Percentiles rank a stretch among this genome's conserved stretches.
Conservation (phyloP, 2,329 filamentous ascomycete species). For the Ceratocystis colombiana region DNA sequence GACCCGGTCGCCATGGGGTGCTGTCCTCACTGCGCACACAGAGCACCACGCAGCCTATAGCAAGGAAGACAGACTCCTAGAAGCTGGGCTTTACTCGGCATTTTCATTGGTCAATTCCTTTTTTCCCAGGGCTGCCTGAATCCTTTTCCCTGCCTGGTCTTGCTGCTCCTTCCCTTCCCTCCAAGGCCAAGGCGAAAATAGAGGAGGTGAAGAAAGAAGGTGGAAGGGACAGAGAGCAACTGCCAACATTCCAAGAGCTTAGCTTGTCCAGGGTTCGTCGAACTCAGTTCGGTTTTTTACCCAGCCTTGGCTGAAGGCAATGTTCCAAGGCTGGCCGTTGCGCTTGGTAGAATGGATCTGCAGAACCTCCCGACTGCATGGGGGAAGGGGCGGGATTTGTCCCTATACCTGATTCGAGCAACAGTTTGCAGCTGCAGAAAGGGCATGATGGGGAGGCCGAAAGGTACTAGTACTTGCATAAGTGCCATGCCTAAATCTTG, state of each 20-base stretch:
- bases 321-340: constrained; percentile 2
- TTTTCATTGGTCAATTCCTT: neutral
- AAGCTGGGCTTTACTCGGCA: neutral
- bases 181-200: neutral
- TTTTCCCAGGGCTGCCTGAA: neutral
- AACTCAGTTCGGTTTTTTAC: neutral
- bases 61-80: too few relatives aligned
- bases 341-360: constrained; percentile 9
- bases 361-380: constrained; percentile 10
- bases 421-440: neutral
- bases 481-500: neutral
- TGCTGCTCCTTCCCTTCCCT: neutral
- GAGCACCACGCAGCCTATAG: too few relatives aligned
- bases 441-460: neutral
- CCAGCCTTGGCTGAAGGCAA: neutral
- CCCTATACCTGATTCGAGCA: neutral
- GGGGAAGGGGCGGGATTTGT: neutral
- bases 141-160: neutral
- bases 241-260: neutral
- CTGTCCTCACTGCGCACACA: too few relatives aligned
- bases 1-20: too few relatives aligned
- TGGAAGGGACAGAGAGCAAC: neutral
- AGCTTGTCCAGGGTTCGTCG: neutral
- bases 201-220: too few relatives aligned
- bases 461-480: neutral